Base-by-base conservation (phyloP, 371 early-diverging fungal genomes). In the Blakeslea trispora region DNA sequence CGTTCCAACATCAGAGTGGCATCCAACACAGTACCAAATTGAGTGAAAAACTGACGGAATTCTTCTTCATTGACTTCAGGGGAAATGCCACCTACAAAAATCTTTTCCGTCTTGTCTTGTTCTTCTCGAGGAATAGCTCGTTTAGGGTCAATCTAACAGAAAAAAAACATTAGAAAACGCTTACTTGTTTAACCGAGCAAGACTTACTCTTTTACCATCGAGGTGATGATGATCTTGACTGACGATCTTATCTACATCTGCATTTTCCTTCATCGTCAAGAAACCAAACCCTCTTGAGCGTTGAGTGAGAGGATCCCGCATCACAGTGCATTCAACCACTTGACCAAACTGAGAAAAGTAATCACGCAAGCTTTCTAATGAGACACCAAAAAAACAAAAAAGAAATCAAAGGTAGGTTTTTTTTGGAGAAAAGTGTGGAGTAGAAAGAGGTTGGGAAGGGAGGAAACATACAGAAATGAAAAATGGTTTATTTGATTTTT, bases 271-370 rank as follows among this genome's bases (percentile, higher is more conserved):
- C 81, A 94, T 95, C 13, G 91, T 91, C 49, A 96, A 69, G 71
- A 96, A 96, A 6, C 92, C 96, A 80, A 95, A 96, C 1, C 96
- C 92, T 45, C 95, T 83, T 15, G 95, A 93, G 31, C 85, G 83
- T 49, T 85, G 83, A 7, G 92, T 89, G 42, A 70, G 62, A 11
- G 83, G 84, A 59, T 96, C 96, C 54, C 88, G 85, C 91, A 95
- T 91, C 23, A 96, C 87, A 45, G 89, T 80, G 65, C 88, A 87
- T 55, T 64, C 55, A 37, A 60, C 32, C 34, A 91, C 75, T 59
- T 77, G 77, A 41, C 91, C 91, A 72, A 88, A 88, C 50, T 81
- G 68, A 40, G 81, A 74, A 80, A 95, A 93, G 72, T 92, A 91
- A 17, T 77, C 66, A 45, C 82, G 84, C 61, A 95, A 75, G 57